Percentiles rank a stretch among this genome's conserved stretches.
These are phyloP conservation scores for Rhizophora apiculata DNA, from an alignment of 345 rosid genomes.

Conservation along the genomic window DNA sequence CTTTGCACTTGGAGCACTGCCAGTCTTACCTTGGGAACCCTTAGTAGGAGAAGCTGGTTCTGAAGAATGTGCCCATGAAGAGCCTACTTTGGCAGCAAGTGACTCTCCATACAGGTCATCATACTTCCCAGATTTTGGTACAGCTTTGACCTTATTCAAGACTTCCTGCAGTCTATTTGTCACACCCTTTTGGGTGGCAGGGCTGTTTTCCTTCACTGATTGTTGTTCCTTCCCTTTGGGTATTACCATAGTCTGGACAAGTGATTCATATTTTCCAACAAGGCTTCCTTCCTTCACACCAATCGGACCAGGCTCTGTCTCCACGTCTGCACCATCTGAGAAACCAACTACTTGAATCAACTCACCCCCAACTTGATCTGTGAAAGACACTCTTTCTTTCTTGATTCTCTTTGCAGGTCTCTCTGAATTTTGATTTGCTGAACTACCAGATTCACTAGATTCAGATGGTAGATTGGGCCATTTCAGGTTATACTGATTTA, in stretches of 20 bases:
- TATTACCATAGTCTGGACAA: constrained; percentile 65
- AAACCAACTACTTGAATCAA: constrained; percentile 82
- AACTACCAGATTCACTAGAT: constrained; percentile 28
- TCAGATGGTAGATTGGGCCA: constrained; percentile 28
- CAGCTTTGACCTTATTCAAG: constrained; percentile 55
- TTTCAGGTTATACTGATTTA: constrained; percentile 70
- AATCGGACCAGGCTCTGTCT: constrained; percentile 88
- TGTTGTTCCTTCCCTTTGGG: constrained; percentile 66
- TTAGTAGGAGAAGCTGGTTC: constrained; percentile 26
- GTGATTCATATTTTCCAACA: constrained; percentile 87
- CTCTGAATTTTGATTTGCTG: constrained; percentile 19
- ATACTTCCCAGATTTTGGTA: constrained; percentile 55
- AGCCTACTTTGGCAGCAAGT: constrained; percentile 66
- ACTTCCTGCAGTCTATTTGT: constrained; percentile 72
- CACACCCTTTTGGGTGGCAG: constrained; percentile 46
- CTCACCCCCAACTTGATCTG: constrained; percentile 88
- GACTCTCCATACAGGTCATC: constrained; percentile 80
- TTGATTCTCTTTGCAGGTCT: constrained; percentile 59
- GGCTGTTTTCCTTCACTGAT: constrained; percentile 37
- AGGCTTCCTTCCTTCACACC: constrained; percentile 95
- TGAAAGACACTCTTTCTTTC: constrained; percentile 61
- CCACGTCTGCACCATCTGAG: constrained; percentile 94
- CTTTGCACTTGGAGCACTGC: constrained; percentile 24
- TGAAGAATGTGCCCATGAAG: constrained; percentile 73
- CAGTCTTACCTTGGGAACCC: constrained; percentile 29